Conservation (phyloP, 2,329 filamentous ascomycete species). For the Blastomyces silverae region DNA sequence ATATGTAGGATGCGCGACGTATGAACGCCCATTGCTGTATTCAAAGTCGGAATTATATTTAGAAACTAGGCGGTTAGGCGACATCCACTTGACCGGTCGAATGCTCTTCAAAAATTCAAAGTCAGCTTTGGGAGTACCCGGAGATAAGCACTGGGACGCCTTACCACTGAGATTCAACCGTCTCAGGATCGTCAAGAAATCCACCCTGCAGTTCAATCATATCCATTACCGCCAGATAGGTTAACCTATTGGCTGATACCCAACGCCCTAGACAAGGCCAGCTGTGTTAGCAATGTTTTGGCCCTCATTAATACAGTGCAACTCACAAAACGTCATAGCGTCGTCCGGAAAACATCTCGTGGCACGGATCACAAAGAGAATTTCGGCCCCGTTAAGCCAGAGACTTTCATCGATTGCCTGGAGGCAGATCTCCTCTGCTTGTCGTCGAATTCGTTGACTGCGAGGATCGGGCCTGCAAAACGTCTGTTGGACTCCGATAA, state of each 20-base stretch:
- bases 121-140: no score
- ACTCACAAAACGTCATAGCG: constrained; percentile 27
- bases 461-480: constrained; percentile 24
- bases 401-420: constrained; percentile 24
- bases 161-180: neutral
- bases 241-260: constrained; percentile 21
- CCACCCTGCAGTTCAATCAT: constrained; percentile 17
- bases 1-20: no score
- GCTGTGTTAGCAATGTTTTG: neutral
- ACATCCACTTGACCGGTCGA: no score
- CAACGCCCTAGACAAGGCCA: constrained; percentile 23
- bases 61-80: no score
- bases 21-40: no score
- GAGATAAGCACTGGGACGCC: neutral
- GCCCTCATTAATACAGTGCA: no score
- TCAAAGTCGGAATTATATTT: no score
- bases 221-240: constrained; percentile 25
- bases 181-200: neutral
- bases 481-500: constrained; percentile 18
- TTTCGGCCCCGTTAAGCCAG: constrained; percentile 23
- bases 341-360: constrained; percentile 22
- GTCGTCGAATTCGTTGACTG: constrained; percentile 19
- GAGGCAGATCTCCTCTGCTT: constrained; percentile 24
- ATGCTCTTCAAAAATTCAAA: neutral
- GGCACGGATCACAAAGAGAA: constrained; percentile 20